Evolutionary conservation across 2,329 filamentous ascomycete genomes (phyloP), one percentile per base, ranked within the genome.

Genomic region (Rhinocladiella mackenziei): DNA sequence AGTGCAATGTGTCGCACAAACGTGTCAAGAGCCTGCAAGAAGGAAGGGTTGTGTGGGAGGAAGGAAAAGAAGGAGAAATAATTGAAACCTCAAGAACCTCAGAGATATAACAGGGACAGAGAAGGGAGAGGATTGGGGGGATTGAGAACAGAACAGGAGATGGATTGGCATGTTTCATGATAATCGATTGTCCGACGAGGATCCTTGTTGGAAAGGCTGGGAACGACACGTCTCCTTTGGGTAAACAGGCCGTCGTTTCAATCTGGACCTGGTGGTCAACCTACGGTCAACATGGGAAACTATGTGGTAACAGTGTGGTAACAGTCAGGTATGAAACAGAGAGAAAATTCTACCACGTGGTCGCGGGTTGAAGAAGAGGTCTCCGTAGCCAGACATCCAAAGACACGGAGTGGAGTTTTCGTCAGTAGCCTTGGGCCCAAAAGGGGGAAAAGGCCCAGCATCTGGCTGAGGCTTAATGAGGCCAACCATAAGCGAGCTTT

Each of bases 1-100:
- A 45, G 55, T 57, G 55, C 55, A 44, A 28, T 57, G 54, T 57
- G 55, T 54, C 49, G 55, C 55, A 57, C 55, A 55, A 56, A 56
- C 55, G 49, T 57, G 55, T 57, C 46, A 48, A 57, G 47, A 43
- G 48, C 49, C 55, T 51, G 54, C 37, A 47, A 40, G 34, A 38
- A 38, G 49, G 55, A 56, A 49, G 36, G 51, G 59, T 39, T 45
- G 42, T 28, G 45, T 41, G 28, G 32, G 29, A 38, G 45, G 47
- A 37, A 44, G 43, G 37, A 49, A 39, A 47, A 32, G 20, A 34
- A 46, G 40, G 30, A 43, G 41, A 33, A 6, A 43, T 15, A 35
- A 39, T 36, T 51, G 35, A 52, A 53, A 50, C 50, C 43, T 46
- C 40, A 44, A 48, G 33, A 50, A 37, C 46, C 25, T 37, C 42